Conservation (phyloP, 352 stramenopile species). For the Blastocystis sp. region DNA sequence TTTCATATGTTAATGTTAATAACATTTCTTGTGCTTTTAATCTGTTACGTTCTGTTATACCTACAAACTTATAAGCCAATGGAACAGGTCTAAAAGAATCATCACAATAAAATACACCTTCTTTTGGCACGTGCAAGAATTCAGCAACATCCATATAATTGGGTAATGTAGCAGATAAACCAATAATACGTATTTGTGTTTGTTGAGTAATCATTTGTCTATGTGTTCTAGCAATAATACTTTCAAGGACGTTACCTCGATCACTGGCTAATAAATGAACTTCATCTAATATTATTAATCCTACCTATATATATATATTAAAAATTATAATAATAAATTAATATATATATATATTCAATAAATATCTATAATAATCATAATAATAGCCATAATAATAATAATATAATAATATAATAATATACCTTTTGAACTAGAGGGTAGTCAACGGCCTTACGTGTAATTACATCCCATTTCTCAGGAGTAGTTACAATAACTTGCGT, state of each 20-base stretch:
- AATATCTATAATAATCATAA: too few species aligned
- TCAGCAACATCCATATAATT: conserved; percentile 94
- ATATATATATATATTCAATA: too few species aligned
- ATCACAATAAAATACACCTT: conserved; percentile 89
- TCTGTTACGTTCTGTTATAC: conserved; percentile 52
- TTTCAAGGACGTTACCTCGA: conserved; percentile 91
- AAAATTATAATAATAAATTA: too few species aligned
- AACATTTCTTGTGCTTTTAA: conserved; percentile 30
- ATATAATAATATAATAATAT: too few species aligned
- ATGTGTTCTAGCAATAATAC: conserved; percentile 85
- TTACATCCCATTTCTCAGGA: conserved; percentile 95
- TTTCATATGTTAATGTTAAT: conserved; percentile 50
- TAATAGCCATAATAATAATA: too few species aligned
- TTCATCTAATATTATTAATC: conserved; percentile 97
- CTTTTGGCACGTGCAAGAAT: conserved; percentile 73
- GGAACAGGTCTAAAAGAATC: conserved; percentile 85
- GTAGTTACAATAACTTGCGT: conserved; percentile 92
- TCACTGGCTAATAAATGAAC: conserved; percentile 93
- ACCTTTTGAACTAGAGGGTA: conserved; percentile 51
- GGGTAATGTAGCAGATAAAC: conserved; percentile 85
- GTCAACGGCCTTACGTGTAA: conserved; percentile 84
- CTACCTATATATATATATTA: too few species aligned
- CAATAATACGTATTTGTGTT: conserved; percentile 84
- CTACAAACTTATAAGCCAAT: conserved; percentile 93
- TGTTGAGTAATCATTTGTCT: conserved; percentile 62